Evolutionary conservation across 2,329 filamentous ascomycete species (phyloP), one percentile per base, ranked within the genome.

Genomic region (Penicillium sp.): DNA sequence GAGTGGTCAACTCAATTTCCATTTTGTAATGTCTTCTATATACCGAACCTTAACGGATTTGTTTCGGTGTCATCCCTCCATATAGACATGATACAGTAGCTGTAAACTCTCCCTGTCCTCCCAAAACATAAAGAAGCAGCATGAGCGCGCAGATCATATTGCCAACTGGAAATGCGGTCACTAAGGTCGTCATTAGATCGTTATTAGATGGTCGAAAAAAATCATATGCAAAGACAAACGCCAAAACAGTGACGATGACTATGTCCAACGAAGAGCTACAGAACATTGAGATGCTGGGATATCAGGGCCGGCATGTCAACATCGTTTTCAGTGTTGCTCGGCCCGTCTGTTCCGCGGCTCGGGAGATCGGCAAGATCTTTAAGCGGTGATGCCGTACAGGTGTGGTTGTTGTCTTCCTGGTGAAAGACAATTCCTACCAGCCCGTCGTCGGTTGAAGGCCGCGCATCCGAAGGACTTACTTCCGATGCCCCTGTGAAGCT

Each of bases 401-500:
- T 21, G 18, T 21, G 26, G 26, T 53, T 44, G 15, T 23, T 41
- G 6, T 61, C 59, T 6, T 63, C 58, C 41, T 44, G 48, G 31
- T 50, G 49, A 52, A 41, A 50, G 8, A 43, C 50, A 16, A 53
- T 31, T 36, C 12, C 36, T 3, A 49, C 45, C 29, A 47, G n/a
- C 2, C 49, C 52, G 16, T 63, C 61, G 8, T 60, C 60, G 16
- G 47, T 43, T 45, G 42, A 54, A 16, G 54, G 45, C 8, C 52
- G 47, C 9, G 45, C 34, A 16, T 63, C 60, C 6, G 58, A 56
- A 6, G 69, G 67, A 28, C 66, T 70, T 21, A 59, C 64, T 47
- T 74, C 70, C 4, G 70, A 69, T 13, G 71, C 59, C 8, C 56
- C 67, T 18, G 65, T 64, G 51, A 73, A 72, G 51, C 68, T 73